Evolutionary conservation across 495 filamentous ascomycete genomes (phyloP), one percentile per base, ranked within the genome.

Genomic region (Echria macrotheca): DNA sequence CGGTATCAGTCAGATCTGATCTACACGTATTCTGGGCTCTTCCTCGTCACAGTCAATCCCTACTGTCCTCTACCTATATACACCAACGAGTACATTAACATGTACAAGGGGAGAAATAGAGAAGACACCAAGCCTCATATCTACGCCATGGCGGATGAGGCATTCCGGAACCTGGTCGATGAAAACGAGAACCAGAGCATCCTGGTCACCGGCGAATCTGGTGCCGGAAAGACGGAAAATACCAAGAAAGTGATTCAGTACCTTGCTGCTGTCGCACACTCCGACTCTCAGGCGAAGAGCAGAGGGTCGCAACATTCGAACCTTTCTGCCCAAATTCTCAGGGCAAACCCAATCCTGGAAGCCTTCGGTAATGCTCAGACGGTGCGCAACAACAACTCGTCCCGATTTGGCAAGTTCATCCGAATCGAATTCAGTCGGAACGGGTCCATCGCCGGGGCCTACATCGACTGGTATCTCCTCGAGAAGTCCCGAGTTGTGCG

Each of bases 241-340:
- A 99, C 94, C 2, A 99, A 99, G 62, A 99, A 99, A 67, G 94
- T 99, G 41, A 99, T 99, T 45, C 94, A 99, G 54, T 99, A 96
- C 65, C 79, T 99, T 38, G 94, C 94, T 17, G 91, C 91, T 11
- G 91, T 97, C 29, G 94, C 94, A 4, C 84, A 85, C 18, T 82
- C 88, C 1, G 88, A 94, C 44, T 84, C 83, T 4, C 78, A 84
- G 3, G 69, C 69, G 8, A 82, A 80, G 60, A 77, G 69, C 39
- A 82, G 81, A 44, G 71, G 70, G 11, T 75, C 80, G 47, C 83
- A 88, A 50, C 81, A 91, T 44, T 85, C 88, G 2, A 89, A 88
- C 46, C 79, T 99, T n/a, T 96, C 95, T 6, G 87, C 95, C 56
- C 94, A 97, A 67, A 99, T 99, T 15, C 71, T 99, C 12, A 77